phyloP scores from a whole-genome alignment of 2,329 filamentous ascomycete species.

The Ophioceras dolichostomum region DNA sequence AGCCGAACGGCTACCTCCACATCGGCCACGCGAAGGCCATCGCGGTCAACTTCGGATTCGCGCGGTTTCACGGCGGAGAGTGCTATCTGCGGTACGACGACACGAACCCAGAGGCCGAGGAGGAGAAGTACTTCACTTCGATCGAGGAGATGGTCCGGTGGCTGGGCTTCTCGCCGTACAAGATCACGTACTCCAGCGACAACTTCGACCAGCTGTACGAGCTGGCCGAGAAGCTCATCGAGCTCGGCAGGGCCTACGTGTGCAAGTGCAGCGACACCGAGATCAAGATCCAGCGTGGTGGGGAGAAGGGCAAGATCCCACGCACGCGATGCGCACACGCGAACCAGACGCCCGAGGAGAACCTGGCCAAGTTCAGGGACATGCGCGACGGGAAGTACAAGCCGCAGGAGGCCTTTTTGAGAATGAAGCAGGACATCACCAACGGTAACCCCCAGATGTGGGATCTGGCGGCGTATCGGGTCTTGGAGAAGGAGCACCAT shows the following conservation, averaged over 20 bases:
- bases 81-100: slow-evolving; percentile 45
- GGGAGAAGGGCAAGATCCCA: slow-evolving; percentile 53
- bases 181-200: slow-evolving; percentile 80
- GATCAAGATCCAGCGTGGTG: slow-evolving; percentile 78
- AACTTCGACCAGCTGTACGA: slow-evolving; percentile 84
- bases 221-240: slow-evolving; percentile 74
- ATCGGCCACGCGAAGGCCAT: slow-evolving; percentile 95
- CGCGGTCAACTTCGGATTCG: slow-evolving; percentile 92
- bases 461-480: slow-evolving; percentile 85
- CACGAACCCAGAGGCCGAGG: slow-evolving; percentile 88
- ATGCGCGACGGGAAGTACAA: slow-evolving; percentile 91
- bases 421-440: slow-evolving; percentile 85
- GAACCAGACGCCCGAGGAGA: slow-evolving; percentile 60
- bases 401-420: slow-evolving; percentile 68
- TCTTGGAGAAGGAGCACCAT: slow-evolving; percentile 63
- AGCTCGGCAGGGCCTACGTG: slow-evolving; percentile 61
- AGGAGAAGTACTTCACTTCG: slow-evolving; percentile 79
- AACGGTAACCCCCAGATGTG: slow-evolving; percentile 91
- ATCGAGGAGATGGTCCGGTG: slow-evolving; percentile 81
- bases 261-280: slow-evolving; percentile 78
- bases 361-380: slow-evolving; percentile 65
- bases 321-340: slow-evolving; percentile 75
- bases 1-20: slow-evolving; percentile 89
- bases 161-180: slow-evolving; percentile 66
- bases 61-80: slow-evolving; percentile 66